Conservation (phyloP, 2,329 filamentous ascomycete species). For the Botrytis byssoidea region DNA sequence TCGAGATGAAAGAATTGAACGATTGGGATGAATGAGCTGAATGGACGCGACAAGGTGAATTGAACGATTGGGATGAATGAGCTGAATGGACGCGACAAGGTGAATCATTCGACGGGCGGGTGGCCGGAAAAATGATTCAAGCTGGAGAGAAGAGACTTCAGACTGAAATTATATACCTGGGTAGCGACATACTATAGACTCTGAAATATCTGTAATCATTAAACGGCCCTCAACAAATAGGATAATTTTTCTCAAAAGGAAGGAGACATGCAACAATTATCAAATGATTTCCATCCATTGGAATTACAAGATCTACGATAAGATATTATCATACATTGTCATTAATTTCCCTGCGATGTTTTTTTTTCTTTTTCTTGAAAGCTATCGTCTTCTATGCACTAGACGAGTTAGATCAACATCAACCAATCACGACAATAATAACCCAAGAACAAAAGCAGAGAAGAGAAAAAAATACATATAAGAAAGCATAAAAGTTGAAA, state of each 20-base stretch:
- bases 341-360: background rate
- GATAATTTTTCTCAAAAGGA: too few relatives aligned
- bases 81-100: too few relatives aligned
- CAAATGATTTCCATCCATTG: background rate
- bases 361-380: too few relatives aligned
- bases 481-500: background rate
- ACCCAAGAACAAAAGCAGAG: fast-evolving
- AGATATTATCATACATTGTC: background rate
- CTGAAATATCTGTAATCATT: background rate
- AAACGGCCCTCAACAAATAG: too few relatives aligned
- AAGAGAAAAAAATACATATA: background rate
- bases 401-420: background rate
- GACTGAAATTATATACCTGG: background rate
- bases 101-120: background rate
- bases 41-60: too few relatives aligned
- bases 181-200: background rate
- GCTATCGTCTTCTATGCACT: background rate
- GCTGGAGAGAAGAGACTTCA: background rate
- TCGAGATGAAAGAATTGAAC: background rate
- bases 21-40: too few relatives aligned
- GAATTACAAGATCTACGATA: too few relatives aligned
- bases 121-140: background rate
- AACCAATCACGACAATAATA: background rate
- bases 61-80: too few relatives aligned
- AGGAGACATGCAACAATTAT: background rate